phyloP scores from a whole-genome alignment of 2,329 filamentous ascomycete species.

The Sarocladium brachiariae region DNA sequence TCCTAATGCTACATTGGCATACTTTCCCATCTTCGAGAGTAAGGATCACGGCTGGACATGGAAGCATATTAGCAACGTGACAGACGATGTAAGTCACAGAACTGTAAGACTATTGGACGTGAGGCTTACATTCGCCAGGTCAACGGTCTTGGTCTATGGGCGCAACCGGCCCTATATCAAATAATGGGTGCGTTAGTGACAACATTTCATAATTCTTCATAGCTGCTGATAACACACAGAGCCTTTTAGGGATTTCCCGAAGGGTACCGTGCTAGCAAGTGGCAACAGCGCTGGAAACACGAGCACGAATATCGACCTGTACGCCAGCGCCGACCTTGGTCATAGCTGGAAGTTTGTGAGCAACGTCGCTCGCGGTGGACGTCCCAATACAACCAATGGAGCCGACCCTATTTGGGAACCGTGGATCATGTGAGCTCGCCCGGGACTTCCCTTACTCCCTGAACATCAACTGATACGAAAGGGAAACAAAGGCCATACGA shows the following conservation, averaged over 20 bases:
- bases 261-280: constrained; percentile 55
- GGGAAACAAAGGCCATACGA: constrained; percentile 37
- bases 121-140: constrained; percentile 21
- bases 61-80: constrained; percentile 53
- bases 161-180: constrained; percentile 61
- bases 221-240: constrained; percentile 25
- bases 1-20: constrained; percentile 29
- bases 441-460: neutral
- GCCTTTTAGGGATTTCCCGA: constrained; percentile 40
- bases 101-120: neutral
- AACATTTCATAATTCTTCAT: neutral
- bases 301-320: constrained; percentile 61
- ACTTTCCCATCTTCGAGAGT: constrained; percentile 46
- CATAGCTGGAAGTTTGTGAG: constrained; percentile 59
- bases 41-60: constrained; percentile 49
- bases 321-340: constrained; percentile 55
- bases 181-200: constrained; percentile 36
- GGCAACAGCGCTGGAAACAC: constrained; percentile 47
- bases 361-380: constrained; percentile 54
- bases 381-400: constrained; percentile 53
- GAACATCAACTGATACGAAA: no score
- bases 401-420: constrained; percentile 66
- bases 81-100: constrained; percentile 38
- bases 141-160: constrained; percentile 58
- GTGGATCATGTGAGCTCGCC: constrained; percentile 40